Percentiles rank a stretch among this genome's conserved stretches.
These are phyloP conservation scores for Talaromyces nanjingensis DNA, from an alignment of 495 filamentous ascomycete species.

Conservation along the genomic window DNA sequence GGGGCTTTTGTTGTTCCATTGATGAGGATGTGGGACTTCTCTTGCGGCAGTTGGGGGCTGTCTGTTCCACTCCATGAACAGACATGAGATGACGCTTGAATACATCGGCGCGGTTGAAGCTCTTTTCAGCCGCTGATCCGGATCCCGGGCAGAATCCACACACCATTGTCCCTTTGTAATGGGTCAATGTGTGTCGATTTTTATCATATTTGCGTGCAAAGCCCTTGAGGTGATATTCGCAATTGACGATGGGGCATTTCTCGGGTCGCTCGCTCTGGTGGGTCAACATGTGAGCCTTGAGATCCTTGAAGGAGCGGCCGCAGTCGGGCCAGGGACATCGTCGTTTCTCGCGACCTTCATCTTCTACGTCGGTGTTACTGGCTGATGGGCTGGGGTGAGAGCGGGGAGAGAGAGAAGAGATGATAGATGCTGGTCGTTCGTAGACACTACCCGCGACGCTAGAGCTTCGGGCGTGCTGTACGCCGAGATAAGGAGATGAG, in stretches of 20 bases:
- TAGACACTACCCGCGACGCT: slow-evolving; percentile 17
- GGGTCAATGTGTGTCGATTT: slow-evolving; percentile 94
- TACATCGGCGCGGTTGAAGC: slow-evolving; percentile 96
- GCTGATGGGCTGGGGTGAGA: slow-evolving; percentile 49
- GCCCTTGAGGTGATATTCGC: slow-evolving; percentile 92
- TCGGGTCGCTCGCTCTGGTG: slow-evolving; percentile 91
- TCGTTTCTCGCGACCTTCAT: slow-evolving; percentile 58
- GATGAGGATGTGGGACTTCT: slow-evolving; percentile 50
- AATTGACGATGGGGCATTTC: slow-evolving; percentile 91
- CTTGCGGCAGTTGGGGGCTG: slow-evolving; percentile 90
- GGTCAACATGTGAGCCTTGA: slow-evolving; percentile 94
- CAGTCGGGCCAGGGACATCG: slow-evolving; percentile 81
- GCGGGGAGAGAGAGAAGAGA: slow-evolving; percentile 47
- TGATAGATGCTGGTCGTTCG: slow-evolving; percentile 46
- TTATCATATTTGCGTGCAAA: slow-evolving; percentile 99
- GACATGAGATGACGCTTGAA: slow-evolving; percentile 97
- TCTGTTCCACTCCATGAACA: slow-evolving; percentile 92
- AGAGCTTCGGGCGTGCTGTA: not conserved
- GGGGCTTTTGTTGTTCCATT: slow-evolving; percentile 35
- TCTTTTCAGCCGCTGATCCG: slow-evolving; percentile 90
- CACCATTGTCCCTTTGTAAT: slow-evolving; percentile 99
- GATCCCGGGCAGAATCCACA: slow-evolving; percentile 95
- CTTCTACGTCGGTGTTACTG: slow-evolving; percentile 48
- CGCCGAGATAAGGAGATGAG: slow-evolving; percentile 27
- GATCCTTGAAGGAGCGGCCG: slow-evolving; percentile 84